Base-by-base conservation (phyloP, 2,329 filamentous ascomycete species). In the Geosmithia morbida region DNA sequence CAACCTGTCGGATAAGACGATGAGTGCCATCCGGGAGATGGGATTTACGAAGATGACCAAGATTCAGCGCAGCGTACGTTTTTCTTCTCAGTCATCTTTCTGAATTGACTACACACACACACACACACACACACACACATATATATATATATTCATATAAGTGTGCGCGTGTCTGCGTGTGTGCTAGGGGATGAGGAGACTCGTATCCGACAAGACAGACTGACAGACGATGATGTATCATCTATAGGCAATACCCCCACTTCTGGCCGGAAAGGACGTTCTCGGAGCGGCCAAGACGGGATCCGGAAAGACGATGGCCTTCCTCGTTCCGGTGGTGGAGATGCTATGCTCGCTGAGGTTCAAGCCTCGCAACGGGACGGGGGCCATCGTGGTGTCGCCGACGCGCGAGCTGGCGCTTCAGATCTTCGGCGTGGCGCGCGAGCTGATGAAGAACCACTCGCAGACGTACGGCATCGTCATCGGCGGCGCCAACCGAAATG, bases 381-480 rank as follows among this genome's bases (percentile, higher is more conserved):
- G 92, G 59, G 90, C 90, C 48, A 84, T 97, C 54, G 80, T 97
- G 18, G 85, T 97, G 30, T 92, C 89, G 11, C 90, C 90, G 1
- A 98, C 92, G 1, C 79, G 92, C 60, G 92, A 98, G 68, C 69
- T 97, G 50, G 92, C 92, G 0, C 76, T 97, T 39, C 92, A 97
- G 63, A 97, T 97, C 53, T 97, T 96, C 57, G 88, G 88, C 51
- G 92, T 97, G 29, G 92, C 90, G 1, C 74, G 88, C 49, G 90
- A 97, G 66, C 77, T 98, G 47, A 89, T 97, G 83, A 81, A 82
- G 54, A 79, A 88, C 64, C 89, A 97, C 68, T 90, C 85, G n/a
- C 90, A 80, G 58, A 96, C 90, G 5, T 94, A 89, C 57, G 90
- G 90, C 46, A 95, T 97, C 50, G 86, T 94, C 50, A 98, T 98